phyloP scores from a whole-genome alignment of 352 stramenopile genomes.

The Pythium scleroteichum region DNA sequence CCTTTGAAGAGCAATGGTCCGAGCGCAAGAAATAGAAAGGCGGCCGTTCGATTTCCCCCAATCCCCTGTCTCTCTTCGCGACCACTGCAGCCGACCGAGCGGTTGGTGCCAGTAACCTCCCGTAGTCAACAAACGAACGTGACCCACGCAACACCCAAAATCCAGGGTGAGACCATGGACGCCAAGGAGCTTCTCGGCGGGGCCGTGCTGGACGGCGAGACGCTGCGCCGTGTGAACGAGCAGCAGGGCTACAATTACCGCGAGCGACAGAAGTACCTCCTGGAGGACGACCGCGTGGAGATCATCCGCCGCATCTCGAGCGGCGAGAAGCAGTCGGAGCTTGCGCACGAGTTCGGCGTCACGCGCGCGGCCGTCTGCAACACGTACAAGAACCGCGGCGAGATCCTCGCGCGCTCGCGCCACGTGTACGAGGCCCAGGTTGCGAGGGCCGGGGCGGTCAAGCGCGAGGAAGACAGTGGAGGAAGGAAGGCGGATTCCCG shows the following conservation, averaged over 20 bases:
- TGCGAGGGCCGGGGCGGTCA: not conserved
- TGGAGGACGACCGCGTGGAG: slow-evolving; percentile 28
- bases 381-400: slow-evolving; percentile 29
- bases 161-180: slow-evolving; percentile 3
- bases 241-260: slow-evolving; percentile 27
- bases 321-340: slow-evolving; percentile 25
- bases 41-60: no score
- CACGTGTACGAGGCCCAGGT: slow-evolving; percentile 24
- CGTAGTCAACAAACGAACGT: no score
- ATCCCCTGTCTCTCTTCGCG: no score
- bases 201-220: slow-evolving; percentile 23
- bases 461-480: not conserved
- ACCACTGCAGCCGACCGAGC: no score
- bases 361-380: slow-evolving; percentile 28
- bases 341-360: slow-evolving; percentile 25
- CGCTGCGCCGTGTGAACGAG: slow-evolving; percentile 21
- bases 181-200: not conserved
- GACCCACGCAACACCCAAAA: no score
- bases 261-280: slow-evolving; percentile 20
- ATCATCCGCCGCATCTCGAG: slow-evolving; percentile 27
- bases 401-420: slow-evolving; percentile 20
- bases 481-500: not conserved
- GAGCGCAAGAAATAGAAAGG: no score
- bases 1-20: no score
- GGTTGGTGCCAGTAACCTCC: no score